Evolutionary conservation across 2,329 filamentous ascomycete species (phyloP).

Genomic region (Aspergillus eucalypticola): DNA sequence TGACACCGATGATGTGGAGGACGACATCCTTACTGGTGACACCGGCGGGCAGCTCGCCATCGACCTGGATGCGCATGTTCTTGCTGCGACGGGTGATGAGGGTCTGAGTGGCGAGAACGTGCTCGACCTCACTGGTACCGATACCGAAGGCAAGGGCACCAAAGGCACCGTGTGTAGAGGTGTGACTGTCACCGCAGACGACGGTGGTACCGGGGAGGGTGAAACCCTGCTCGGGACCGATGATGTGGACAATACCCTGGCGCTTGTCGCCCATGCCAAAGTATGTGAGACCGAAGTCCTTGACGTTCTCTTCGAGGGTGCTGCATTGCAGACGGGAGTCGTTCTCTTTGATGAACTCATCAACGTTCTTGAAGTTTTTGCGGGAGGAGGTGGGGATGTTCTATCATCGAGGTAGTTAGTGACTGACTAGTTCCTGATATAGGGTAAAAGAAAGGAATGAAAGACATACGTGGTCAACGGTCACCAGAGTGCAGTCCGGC

Average conservation of each 20-base stretch:
- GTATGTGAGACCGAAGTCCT: slow-evolving; percentile 93
- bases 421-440: background rate
- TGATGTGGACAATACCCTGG: slow-evolving; percentile 97
- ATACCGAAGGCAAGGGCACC: slow-evolving; percentile 95
- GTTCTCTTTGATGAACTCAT: slow-evolving; percentile 89
- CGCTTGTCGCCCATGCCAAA: slow-evolving; percentile 95
- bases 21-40: slow-evolving; percentile 97
- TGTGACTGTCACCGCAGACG: slow-evolving; percentile 97
- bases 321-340: slow-evolving; percentile 92
- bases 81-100: slow-evolving; percentile 93
- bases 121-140: slow-evolving; percentile 96
- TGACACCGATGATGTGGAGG: slow-evolving; percentile 86
- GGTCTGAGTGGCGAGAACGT: slow-evolving; percentile 94
- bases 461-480: slow-evolving; percentile 84
- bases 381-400: slow-evolving; percentile 91
- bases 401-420: slow-evolving; percentile 46
- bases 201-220: slow-evolving; percentile 95
- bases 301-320: slow-evolving; percentile 96
- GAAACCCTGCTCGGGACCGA: slow-evolving; percentile 97
- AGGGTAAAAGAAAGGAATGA: background rate
- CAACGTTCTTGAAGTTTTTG: slow-evolving; percentile 91
- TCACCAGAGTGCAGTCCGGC: slow-evolving; percentile 94
- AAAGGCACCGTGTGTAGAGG: slow-evolving; percentile 96
- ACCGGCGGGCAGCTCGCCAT: slow-evolving; percentile 83
- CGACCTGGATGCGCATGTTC: slow-evolving; percentile 97